A percentile compares a stretch with the other conserved stretches of the same genome.
phyloP scores from a whole-genome alignment of 164 flowering plant species.

The Chimonanthus salicifolius region DNA sequence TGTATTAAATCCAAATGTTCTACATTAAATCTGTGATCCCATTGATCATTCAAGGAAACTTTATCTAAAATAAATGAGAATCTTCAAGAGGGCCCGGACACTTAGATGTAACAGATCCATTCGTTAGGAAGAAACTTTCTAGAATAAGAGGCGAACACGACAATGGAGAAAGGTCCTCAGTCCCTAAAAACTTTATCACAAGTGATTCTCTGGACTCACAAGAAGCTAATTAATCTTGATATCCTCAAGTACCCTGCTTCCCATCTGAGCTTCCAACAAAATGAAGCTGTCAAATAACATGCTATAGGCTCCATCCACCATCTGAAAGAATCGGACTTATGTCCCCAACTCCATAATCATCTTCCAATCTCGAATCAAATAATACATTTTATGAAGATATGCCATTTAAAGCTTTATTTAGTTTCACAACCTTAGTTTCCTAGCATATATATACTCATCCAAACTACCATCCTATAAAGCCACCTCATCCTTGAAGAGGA shows the following conservation, averaged over 20 bases:
- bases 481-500: too few relatives aligned
- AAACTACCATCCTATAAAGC: too few relatives aligned
- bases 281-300: neutral
- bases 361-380: neutral
- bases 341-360: neutral
- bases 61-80: neutral
- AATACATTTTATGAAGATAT: too few relatives aligned
- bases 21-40: too few relatives aligned
- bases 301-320: neutral
- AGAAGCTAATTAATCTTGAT: neutral
- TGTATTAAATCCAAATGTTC: too few relatives aligned
- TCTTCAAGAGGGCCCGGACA: neutral
- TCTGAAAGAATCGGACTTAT: neutral
- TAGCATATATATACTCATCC: too few relatives aligned
- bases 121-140: neutral
- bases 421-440: too few relatives aligned
- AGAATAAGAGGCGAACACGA: neutral
- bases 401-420: too few relatives aligned
- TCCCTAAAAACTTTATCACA: neutral
- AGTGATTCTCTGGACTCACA: neutral
- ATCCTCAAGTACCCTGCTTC: neutral
- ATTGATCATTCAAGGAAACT: neutral
- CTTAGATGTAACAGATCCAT: neutral
- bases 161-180: neutral
- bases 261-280: neutral